These are phyloP conservation scores for Dryas octopetala DNA, from an alignment of 306 rosid species.

Conservation along the genomic window DNA sequence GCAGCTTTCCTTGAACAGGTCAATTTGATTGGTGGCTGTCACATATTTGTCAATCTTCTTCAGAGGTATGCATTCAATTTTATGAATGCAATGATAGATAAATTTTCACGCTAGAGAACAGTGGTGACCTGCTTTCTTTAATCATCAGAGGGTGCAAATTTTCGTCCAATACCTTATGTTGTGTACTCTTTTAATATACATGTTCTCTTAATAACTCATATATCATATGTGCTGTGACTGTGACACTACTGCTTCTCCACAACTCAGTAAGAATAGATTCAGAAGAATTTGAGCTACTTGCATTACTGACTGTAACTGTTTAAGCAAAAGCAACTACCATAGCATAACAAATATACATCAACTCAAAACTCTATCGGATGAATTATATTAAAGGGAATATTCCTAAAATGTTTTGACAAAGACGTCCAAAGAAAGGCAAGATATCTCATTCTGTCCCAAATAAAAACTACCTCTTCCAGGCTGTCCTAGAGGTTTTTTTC, in stretches of 20 bases:
- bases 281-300: neutral
- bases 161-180: neutral
- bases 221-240: neutral
- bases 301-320: neutral
- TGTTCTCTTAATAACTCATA: neutral
- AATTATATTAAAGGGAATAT: too few species aligned
- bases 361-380: too few species aligned
- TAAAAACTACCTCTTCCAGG: too few species aligned
- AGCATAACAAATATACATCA: too few species aligned
- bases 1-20: slow-evolving; percentile 90
- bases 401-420: too few species aligned
- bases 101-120: slow-evolving; percentile 3
- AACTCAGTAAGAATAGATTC: neutral
- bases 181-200: neutral
- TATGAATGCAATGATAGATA: slow-evolving; percentile 5
- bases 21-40: slow-evolving; percentile 71
- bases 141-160: neutral
- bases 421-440: too few species aligned
- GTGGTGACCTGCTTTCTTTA: neutral
- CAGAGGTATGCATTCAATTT: slow-evolving; percentile 56
- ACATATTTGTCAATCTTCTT: slow-evolving; percentile 91
- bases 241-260: neutral
- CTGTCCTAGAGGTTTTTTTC: too few species aligned
- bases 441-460: too few species aligned
- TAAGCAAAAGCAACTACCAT: too few species aligned